These are phyloP conservation scores for Botrytis porri DNA, from an alignment of 2,329 filamentous ascomycete genomes.

Conservation along the genomic window DNA sequence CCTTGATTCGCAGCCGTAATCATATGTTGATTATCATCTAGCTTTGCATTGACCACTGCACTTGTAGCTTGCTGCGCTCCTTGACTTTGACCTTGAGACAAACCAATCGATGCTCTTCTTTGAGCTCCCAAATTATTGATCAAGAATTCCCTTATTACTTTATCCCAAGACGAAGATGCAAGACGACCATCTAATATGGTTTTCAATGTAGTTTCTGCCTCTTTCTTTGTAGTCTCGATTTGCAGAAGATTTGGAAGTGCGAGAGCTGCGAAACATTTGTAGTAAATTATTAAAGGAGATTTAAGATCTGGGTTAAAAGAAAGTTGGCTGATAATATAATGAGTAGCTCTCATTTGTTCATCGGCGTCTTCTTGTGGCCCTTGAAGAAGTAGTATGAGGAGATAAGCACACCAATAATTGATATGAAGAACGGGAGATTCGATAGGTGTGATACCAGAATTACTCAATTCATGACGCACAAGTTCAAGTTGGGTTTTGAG, in stretches of 20 bases:
- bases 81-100: not conserved
- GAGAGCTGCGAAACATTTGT: constrained; percentile 57
- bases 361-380: constrained; percentile 50
- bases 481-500: constrained; percentile 60
- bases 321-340: constrained; percentile 57
- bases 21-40: constrained; percentile 26
- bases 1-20: constrained; percentile 31
- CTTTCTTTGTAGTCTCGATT: constrained; percentile 53
- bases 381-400: constrained; percentile 57
- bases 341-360: constrained; percentile 59
- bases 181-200: constrained; percentile 54
- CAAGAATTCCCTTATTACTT: constrained; percentile 48
- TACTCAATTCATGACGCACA: constrained; percentile 62
- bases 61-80: not conserved
- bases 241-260: constrained; percentile 59
- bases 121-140: not conserved
- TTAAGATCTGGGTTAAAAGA: constrained; percentile 52
- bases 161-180: constrained; percentile 55
- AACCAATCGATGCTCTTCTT: not conserved
- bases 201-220: constrained; percentile 54
- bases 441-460: constrained; percentile 50
- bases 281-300: constrained; percentile 66
- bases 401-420: constrained; percentile 66
- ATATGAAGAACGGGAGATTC: constrained; percentile 58
- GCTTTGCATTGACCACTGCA: not conserved